These are phyloP conservation scores for Monilinia polystroma DNA, from an alignment of 2,329 filamentous ascomycete species.

Conservation along the genomic window DNA sequence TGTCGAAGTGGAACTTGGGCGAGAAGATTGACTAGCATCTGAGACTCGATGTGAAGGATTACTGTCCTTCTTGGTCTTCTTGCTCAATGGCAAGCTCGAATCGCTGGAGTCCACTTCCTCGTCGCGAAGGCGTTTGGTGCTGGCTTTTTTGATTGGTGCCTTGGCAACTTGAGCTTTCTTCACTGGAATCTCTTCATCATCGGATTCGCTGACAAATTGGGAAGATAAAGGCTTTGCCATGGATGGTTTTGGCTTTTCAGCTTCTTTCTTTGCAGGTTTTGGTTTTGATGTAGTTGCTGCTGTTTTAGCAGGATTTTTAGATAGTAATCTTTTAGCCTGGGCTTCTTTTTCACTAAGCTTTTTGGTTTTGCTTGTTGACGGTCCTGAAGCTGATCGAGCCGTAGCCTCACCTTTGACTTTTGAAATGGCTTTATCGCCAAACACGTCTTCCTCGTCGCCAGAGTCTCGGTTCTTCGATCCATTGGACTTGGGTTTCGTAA, in stretches of 20 bases:
- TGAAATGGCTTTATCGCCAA: slow-evolving; percentile 39
- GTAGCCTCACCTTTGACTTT: slow-evolving; percentile 45
- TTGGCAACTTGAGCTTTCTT: slow-evolving; percentile 35
- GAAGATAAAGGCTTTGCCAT: slow-evolving; percentile 33
- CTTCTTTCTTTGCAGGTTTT: slow-evolving; percentile 30
- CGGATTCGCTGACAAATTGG: slow-evolving; percentile 39
- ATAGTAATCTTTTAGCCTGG: slow-evolving; percentile 56
- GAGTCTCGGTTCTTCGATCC: slow-evolving; percentile 52
- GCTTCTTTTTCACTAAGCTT: slow-evolving; percentile 54
- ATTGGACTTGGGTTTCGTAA: slow-evolving; percentile 52
- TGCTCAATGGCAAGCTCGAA: slow-evolving; percentile 37
- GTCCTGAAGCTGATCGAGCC: slow-evolving; percentile 53
- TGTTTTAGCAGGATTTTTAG: slow-evolving; percentile 40
- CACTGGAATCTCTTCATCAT: slow-evolving; percentile 34
- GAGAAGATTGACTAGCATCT: slow-evolving; percentile 51
- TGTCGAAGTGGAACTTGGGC: slow-evolving; percentile 43
- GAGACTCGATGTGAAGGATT: slow-evolving; percentile 47
- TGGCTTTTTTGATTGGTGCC: slow-evolving; percentile 42
- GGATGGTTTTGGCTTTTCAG: slow-evolving; percentile 16
- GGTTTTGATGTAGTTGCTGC: slow-evolving; percentile 29
- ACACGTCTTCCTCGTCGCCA: slow-evolving; percentile 45
- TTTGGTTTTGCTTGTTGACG: slow-evolving; percentile 54
- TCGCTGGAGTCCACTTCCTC: slow-evolving; percentile 37
- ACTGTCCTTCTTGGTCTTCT: slow-evolving; percentile 36
- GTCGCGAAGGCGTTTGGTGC: slow-evolving; percentile 53